Evolutionary conservation across 306 rosid genomes (phyloP), one percentile per base, ranked within the genome.

Genomic region (Dryas octopetala): DNA sequence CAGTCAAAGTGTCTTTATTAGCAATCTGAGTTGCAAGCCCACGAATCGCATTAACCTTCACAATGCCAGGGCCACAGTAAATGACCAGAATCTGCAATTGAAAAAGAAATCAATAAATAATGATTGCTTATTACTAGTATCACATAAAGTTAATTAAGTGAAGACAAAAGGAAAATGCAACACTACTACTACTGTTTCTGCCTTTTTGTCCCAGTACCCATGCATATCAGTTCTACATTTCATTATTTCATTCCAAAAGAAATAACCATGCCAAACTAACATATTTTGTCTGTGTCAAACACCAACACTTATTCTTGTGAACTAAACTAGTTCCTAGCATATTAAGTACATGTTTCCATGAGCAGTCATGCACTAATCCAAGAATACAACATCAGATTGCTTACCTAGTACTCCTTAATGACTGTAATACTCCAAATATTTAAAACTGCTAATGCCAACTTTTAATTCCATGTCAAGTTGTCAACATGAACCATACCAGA

Each of bases 31-130:
- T 75, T 7, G 15, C 80, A 82, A 81, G 88, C 79, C 68, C 62
- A 48, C 99, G 85, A 14, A 95, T 57, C 6, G 7, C 72, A 78
- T 78, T 88, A 62, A 95, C 86, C 73, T 95, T 95, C 2, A 92
- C 93, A 9, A 73, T 46, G 70, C 86, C 82, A 5, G 85, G 80
- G 28, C 91, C 95, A 75, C 88, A 83, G 78, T 89, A 95, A 55
- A 85, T 59, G 9, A 95, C 96, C 52, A 95, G 79, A 52, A 95
- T 66, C 97, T 94, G 89, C 88, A 84, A 79, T 52, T 43, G 58
- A 71, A 52, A 45, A 28, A 32, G 9, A 11, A 43, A 28, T 58
- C 17, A 70, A 74, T 50, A 14, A 73, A 76, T 69, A 73, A 66
- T 55, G 55, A 52, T 15, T 10, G 23, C 19, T 64, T 43, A 41